Evolutionary conservation across 1,284 basidiomycete genomes (phyloP), one percentile per base, ranked within the genome.

Genomic region (Cystobasidiaceae sp.): DNA sequence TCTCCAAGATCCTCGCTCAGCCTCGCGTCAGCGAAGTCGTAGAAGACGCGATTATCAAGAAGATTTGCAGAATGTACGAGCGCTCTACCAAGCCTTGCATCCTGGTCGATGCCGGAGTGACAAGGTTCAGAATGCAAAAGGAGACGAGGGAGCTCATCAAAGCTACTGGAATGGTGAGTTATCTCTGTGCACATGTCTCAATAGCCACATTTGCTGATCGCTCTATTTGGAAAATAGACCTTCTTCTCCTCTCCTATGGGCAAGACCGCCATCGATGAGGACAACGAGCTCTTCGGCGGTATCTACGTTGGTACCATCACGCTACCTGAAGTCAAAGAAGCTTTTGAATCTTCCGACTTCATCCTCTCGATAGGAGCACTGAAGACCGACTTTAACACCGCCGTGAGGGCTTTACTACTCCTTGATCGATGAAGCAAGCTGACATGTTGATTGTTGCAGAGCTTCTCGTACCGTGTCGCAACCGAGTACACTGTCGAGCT

Each of bases 371-470:
- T 96, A 67, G 93, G 93, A 19, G 79, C 81, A 0, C 34, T 68
- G 9, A 52, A 86, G 78, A 86, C 83, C 64, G 94, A 97, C 76
- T 96, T 93, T 81, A 97, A 97, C 75, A 88, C 87, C 15, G 90
- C 88, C 15, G 61, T 64, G 15, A 21, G 61, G n/a, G n/a, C n/a
- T 56, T 41, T 51, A 13, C 21, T 27, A 34, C 2, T 19, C 21
- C 28, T 59, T 34, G 23, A 30, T 21, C 11, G n/a, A n/a, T n/a
- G n/a, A n/a, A n/a, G n/a, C n/a, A n/a, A 30, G 43, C 57, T 46
- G 2, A 59, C 43, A n/a, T 39, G 2, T 41, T 55, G 28, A 27
- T 25, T 17, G 21, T 13, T 4, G 17, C 44, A 65, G 45, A 55
- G 49, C 23, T 59, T 59, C 54, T 50, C 27, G 63, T 72, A 28